These are phyloP conservation scores for Lichina pygmaea DNA, from an alignment of 495 filamentous ascomycete genomes.

Conservation along the genomic window DNA sequence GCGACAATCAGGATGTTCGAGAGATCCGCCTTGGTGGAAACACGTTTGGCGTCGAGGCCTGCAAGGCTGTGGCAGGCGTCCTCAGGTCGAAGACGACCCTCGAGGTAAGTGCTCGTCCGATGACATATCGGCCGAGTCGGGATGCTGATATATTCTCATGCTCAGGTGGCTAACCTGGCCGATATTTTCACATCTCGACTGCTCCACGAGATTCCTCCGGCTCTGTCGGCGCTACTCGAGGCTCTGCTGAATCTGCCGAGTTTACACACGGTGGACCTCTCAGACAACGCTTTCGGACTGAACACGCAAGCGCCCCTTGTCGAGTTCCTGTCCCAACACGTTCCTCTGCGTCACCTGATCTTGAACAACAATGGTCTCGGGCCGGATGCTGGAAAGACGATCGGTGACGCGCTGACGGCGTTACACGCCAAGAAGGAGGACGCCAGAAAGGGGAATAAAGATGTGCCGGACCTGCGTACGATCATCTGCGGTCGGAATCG, in stretches of 20 bases:
- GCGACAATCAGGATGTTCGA: constrained; percentile 45
- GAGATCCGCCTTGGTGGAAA: constrained; percentile 69
- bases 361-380: constrained; percentile 98
- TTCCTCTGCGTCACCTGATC: constrained; percentile 71
- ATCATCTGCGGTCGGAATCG: constrained; percentile 89
- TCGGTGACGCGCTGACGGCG: constrained; percentile 49
- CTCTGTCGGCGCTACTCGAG: constrained; percentile 59
- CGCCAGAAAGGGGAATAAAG: constrained; percentile 33
- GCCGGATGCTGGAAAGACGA: constrained; percentile 58
- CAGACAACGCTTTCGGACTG: constrained; percentile 92
- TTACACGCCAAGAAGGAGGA: constrained; percentile 64
- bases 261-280: constrained; percentile 78
- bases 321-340: constrained; percentile 61
- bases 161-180: constrained; percentile 57
- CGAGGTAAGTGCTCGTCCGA: constrained; percentile 18
- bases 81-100: constrained; percentile 58
- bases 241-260: constrained; percentile 59
- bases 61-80: constrained; percentile 51
- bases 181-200: constrained; percentile 95
- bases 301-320: constrained; percentile 66
- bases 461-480: constrained; percentile 64
- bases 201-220: constrained; percentile 76
- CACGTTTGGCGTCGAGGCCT: constrained; percentile 73
- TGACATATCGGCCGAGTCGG: background rate
- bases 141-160: background rate